Conservation (phyloP, 2,329 filamentous ascomycete species). For the Coleophoma crateriformis region DNA sequence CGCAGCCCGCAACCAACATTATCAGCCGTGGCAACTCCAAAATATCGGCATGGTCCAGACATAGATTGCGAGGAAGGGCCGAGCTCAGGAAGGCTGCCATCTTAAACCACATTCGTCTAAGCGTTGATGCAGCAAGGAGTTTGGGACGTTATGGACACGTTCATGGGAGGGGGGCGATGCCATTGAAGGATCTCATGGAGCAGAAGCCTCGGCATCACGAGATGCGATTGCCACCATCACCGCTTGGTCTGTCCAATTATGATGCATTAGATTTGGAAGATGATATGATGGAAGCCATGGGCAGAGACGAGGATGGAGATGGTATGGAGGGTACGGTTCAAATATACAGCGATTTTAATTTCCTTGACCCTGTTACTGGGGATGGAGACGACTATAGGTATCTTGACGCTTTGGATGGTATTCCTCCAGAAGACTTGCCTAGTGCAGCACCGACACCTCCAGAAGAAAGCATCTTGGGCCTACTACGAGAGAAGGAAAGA, state of each 20-base stretch:
- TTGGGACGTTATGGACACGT: constrained; percentile 18
- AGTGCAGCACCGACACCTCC: constrained; percentile 17
- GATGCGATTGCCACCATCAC: constrained; percentile 21
- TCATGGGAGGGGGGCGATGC: constrained; percentile 13
- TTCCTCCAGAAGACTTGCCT: constrained; percentile 19
- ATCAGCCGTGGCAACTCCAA: constrained; percentile 48
- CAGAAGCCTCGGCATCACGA: constrained; percentile 20
- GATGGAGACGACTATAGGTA: constrained; percentile 25
- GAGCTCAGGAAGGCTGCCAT: constrained; percentile 60
- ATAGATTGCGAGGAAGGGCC: constrained; percentile 40
- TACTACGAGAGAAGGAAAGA: constrained; percentile 20
- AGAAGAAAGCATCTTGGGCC: constrained; percentile 22
- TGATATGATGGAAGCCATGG: constrained; percentile 9
- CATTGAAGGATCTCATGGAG: constrained; percentile 18
- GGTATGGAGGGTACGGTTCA: constrained; percentile 7
- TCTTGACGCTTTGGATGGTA: constrained; percentile 26
- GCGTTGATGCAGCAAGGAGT: constrained; percentile 29
- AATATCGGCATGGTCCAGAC: constrained; percentile 39
- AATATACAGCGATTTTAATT: constrained; percentile 27
- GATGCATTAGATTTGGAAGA: constrained; percentile 28
- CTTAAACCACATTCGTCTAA: constrained; percentile 52
- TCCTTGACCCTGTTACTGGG: constrained; percentile 20
- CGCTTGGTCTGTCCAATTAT: constrained; percentile 27
- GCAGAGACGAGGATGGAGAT: constrained; percentile 8
- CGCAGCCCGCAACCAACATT: constrained; percentile 64